Evolutionary conservation across 495 filamentous ascomycete species (phyloP), one percentile per base, ranked within the genome.

Genomic region (Delitschia confertaspora): DNA sequence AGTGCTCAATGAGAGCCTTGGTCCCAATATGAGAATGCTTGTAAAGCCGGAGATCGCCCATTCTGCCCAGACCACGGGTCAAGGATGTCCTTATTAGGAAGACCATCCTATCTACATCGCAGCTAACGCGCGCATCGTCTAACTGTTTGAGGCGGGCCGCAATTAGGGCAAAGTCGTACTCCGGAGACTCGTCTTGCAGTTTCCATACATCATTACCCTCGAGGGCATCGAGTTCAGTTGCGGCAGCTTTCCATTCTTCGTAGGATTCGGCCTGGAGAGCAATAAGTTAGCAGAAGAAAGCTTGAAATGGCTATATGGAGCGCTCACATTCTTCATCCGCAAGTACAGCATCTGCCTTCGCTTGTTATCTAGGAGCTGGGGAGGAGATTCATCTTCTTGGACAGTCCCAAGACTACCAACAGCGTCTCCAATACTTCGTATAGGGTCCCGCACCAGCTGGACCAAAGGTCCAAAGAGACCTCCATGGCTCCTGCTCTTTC

Each of bases 181-280:
- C 82, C 20, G 71, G 55, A 20, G 67, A 75, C 44, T 73, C 67
- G n/a, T 70, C 57, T n/a, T 79, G 70, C 1, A 62, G 56, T 56
- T 93, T 95, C 88, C 88, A 95, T 6, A 66, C 63, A 49, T 85
- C 79, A 55, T 88, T 85, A 25, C 81, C 79, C 61, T 94, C 87
- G 26, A 94, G 64, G 3, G 68, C 57, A 60, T 95, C 88, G 25
- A 95, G 68, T 55, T 88, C 82, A n/a, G 64, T 69, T 10, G 89
- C 89, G 13, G 74, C 78, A 36, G 55, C 33, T 10, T 47, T 51
- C 65, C 65, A 68, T 27, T 63, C 61, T 13, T 60, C 55, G 38
- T 55, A 64, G 0, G 54, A 50, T 17, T 49, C 40, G 17, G 65
- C 65, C 61, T 64, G 26, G 4, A 25, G 5, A 27, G 6, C 6